Evolutionary conservation across 2,329 filamentous ascomycete species (phyloP), one percentile per base, ranked within the genome.

Genomic region (Sporothrix pseudoabietina): DNA sequence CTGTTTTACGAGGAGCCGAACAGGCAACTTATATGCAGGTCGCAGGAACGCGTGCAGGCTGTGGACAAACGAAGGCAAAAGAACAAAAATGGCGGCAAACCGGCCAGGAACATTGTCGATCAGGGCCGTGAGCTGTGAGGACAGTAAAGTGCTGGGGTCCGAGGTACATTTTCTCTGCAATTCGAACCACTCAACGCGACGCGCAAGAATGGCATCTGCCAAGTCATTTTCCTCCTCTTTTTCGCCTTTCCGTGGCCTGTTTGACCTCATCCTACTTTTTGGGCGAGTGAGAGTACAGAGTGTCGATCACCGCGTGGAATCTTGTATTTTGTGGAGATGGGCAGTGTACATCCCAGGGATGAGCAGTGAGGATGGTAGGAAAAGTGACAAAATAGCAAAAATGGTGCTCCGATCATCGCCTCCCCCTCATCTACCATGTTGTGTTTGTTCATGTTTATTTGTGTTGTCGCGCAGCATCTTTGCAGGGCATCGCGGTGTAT

Each of bases 221-320:
- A 66, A 44, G 39, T 39, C 39, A 19, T 55, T 3, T 30, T 63
- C 41, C 41, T 63, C 14, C 19, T 35, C 59, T 30, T 63, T 63
- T 44, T 63, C 14, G 59, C 59, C 59, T 41, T 63, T 32, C 59
- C 22, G 16, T n/a, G 35, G 14, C 59, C 59, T 41, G 59, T 26
- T 41, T 63, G 59, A 26, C 59, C 35, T 44, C 35, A 26, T 65
- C 59, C 19, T 65, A 14, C 41, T 30, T 44, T 41, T 22, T 44
- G 19, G 35, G 12, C 22, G n/a, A n/a, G 12, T 26, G n/a, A 39
- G 39, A 69, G 66, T 41, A 47, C 35, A 57, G 54, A 57, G 52
- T 47, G 69, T 35, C 39, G 69, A 71, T 71, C 69, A 32, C 69
- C 54, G 69, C 69, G 69, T 59, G 69, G 69, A 71, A 47, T 44